Evolutionary conservation across 345 rosid species (phyloP), one percentile per base, ranked within the genome.

Genomic region (Turnera subulata): DNA sequence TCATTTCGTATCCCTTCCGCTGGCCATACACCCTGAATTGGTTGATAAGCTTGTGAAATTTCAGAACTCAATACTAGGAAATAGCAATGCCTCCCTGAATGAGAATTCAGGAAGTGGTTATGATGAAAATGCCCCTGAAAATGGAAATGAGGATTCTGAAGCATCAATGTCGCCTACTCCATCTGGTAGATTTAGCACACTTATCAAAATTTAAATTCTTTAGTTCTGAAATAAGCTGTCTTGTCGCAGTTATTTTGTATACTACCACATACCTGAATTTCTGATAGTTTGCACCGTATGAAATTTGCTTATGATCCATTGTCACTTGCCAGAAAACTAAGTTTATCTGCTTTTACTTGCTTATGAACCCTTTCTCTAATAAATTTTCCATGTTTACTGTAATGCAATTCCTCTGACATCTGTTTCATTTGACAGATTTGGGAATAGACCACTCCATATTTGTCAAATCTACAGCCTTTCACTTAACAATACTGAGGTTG

Each of bases 401-500:
- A n/a, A n/a, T n/a, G n/a, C n/a, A n/a, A n/a, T n/a, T n/a, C n/a
- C n/a, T n/a, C n/a, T n/a, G n/a, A n/a, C n/a, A n/a, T n/a, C n/a
- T 56, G 32, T 64, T 50, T 56, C 47, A 47, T 43, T 77, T 65
- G 53, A 22, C 84, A 85, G 99, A 76, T 39, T 59, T 72, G 62
- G 83, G 96, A 70, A 85, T 93, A 59, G 94, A 85, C 54, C 75
- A 73, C 76, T 89, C 97, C 60, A 85, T 87, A 64, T 89, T 93
- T 52, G 82, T 84, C 37, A 85, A 81, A 45, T 96, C 97, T 13
- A 68, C 64, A 58, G 85, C 94, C n/a, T 87, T 89, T 70, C 99
- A 89, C 79, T 73, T 93, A 71, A 93, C 99, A 51, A 91, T 89
- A 58, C 79, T 93, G 46, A 93, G 89, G 99, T 71, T 89, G 56